These are phyloP conservation scores for Handroanthus guayacan DNA, from an alignment of 257 asterid genomes.

Conservation along the genomic window DNA sequence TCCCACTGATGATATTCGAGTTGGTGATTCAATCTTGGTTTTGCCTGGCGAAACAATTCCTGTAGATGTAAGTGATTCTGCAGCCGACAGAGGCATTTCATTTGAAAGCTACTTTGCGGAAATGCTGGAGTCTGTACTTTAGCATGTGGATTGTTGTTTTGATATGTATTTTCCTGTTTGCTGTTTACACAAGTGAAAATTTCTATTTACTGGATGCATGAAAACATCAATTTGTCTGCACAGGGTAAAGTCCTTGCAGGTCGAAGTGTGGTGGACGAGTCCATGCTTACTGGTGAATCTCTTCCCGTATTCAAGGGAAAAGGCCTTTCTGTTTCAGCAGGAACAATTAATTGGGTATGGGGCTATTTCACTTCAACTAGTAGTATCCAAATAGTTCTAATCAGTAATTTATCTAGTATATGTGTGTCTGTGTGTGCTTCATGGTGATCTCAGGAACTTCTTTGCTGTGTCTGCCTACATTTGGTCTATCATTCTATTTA, in stretches of 20 bases:
- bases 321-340: constrained; percentile 84
- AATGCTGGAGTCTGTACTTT: constrained; percentile 21
- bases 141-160: constrained; percentile 13
- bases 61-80: constrained; percentile 77
- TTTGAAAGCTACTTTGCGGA: background rate
- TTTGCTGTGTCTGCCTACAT: background rate
- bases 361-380: constrained; percentile 29
- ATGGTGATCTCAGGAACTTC: constrained; percentile 12
- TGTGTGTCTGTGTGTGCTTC: too few relatives aligned
- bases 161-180: constrained; percentile 29
- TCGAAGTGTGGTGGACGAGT: constrained; percentile 98
- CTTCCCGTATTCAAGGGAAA: constrained; percentile 94
- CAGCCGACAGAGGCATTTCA: too few relatives aligned
- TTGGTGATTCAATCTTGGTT: constrained; percentile 86
- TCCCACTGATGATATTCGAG: constrained; percentile 90
- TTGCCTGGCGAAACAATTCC: constrained; percentile 98
- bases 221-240: constrained; percentile 38
- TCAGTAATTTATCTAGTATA: too few relatives aligned
- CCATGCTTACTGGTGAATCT: constrained; percentile 99
- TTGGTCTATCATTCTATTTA: background rate
- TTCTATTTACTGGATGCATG: constrained; percentile 36
- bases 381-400: background rate
- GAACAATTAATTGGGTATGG: constrained; percentile 96
- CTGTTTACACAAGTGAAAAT: constrained; percentile 27
- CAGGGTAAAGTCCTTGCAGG: constrained; percentile 96